Evolutionary conservation across 768 basidiomycete genomes (phyloP).

Genomic region (Chalciporus chontae): DNA sequence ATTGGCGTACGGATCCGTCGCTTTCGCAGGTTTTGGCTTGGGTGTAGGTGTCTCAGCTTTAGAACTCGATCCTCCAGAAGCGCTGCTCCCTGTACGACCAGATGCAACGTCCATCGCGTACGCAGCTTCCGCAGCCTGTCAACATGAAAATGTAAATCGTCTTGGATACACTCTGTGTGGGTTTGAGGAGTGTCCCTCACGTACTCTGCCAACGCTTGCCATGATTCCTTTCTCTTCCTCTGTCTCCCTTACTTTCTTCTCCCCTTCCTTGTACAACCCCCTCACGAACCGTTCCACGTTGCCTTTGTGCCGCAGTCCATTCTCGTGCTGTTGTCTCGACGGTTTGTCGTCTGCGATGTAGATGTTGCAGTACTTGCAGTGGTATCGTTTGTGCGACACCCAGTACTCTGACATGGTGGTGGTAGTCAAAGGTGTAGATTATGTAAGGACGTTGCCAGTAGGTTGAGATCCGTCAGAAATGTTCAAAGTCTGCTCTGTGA

Average conservation of each 20-base stretch:
- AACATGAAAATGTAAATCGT: constrained; percentile 1
- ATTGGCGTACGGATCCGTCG: constrained; percentile 69
- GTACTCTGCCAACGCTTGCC: constrained; percentile 76
- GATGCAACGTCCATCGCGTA: constrained; percentile 76
- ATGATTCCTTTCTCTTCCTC: constrained; percentile 90
- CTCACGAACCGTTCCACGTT: constrained; percentile 91
- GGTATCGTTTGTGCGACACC: constrained; percentile 90
- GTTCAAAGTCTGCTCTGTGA: too few relatives aligned
- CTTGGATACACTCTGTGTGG: background rate
- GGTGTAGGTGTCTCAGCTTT: constrained; percentile 19
- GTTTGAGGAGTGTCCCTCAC: background rate
- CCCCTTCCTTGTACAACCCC: constrained; percentile 89
- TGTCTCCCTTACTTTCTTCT: constrained; percentile 78
- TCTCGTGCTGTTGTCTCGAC: constrained; percentile 89
- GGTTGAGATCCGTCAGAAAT: too few relatives aligned
- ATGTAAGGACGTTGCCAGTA: constrained; percentile 12
- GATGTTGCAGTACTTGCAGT: constrained; percentile 96
- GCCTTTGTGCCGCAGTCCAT: constrained; percentile 90
- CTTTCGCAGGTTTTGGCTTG: constrained; percentile 43
- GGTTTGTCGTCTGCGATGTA: constrained; percentile 96
- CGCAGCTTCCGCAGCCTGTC: constrained; percentile 74
- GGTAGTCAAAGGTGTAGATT: constrained; percentile 9
- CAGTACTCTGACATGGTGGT: constrained; percentile 81
- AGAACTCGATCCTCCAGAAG: constrained; percentile 10
- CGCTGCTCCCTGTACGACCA: constrained; percentile 42